Conservation (phyloP, 2,329 filamentous ascomycete species). For the Fusarium nematophilum region DNA sequence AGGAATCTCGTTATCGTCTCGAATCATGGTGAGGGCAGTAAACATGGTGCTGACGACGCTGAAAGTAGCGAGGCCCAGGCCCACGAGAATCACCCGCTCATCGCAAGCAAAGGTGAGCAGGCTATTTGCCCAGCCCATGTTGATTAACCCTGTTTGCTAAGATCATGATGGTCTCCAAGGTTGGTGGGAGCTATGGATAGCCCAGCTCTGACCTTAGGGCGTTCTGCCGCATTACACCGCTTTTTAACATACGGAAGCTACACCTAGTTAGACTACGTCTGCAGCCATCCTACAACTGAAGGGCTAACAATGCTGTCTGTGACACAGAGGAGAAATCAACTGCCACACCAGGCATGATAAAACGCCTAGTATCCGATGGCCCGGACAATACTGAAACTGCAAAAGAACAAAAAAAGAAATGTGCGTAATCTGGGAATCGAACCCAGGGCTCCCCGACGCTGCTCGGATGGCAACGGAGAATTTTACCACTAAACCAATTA, state of each 20-base stretch:
- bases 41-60: conserved; percentile 68
- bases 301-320: too few species aligned
- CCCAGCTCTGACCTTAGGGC: conserved; percentile 26
- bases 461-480: conserved; percentile 23
- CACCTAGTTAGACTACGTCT: too few species aligned
- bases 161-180: conserved; percentile 19
- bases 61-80: conserved; percentile 68
- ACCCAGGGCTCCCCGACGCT: conserved; percentile 19
- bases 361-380: too few species aligned
- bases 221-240: conserved; percentile 35
- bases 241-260: not conserved
- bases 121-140: conserved; percentile 54
- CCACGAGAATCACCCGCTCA: conserved; percentile 65
- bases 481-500: conserved; percentile 12
- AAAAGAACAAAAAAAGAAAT: not conserved
- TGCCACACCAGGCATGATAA: too few species aligned
- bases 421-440: conserved; percentile 25
- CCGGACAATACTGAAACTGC: too few species aligned
- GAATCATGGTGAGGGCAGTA: conserved; percentile 67
- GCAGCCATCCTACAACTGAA: too few species aligned
- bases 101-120: conserved; percentile 54
- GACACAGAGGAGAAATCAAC: too few species aligned
- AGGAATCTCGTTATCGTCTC: conserved; percentile 74
- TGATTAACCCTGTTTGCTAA: conserved; percentile 33
- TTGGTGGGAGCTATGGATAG: not conserved